These are phyloP conservation scores for Neospora caninum DNA, from an alignment of 169 alveolate species.

Conservation along the genomic window DNA sequence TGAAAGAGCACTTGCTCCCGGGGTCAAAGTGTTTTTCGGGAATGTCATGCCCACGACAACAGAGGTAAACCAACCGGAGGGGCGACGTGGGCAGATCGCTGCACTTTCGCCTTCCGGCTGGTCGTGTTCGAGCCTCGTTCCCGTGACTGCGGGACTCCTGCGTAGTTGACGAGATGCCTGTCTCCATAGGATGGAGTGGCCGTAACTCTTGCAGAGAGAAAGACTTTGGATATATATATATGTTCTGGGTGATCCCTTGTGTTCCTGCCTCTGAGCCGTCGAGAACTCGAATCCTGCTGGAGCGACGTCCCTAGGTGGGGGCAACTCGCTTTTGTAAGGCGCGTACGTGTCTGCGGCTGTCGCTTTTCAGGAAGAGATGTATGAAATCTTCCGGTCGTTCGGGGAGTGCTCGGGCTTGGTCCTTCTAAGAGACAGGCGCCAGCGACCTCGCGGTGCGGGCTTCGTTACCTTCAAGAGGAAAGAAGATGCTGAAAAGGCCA, in stretches of 20 bases:
- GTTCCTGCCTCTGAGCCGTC: too few species aligned
- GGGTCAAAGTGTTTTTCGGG: slow-evolving; percentile 49
- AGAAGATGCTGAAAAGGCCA: slow-evolving; percentile 32
- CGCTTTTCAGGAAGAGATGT: slow-evolving; percentile 26
- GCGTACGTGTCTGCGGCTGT: too few species aligned
- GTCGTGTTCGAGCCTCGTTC: background rate
- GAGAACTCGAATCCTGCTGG: too few species aligned
- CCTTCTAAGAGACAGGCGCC: slow-evolving; percentile 23
- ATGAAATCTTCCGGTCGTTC: background rate
- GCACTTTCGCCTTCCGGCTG: background rate
- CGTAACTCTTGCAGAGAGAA: too few species aligned
- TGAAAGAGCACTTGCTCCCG: background rate
- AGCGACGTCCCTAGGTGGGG: too few species aligned
- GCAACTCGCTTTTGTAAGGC: too few species aligned
- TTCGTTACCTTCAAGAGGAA: slow-evolving; percentile 40
- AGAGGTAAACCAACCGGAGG: slow-evolving; percentile 1
- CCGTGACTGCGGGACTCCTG: too few species aligned
- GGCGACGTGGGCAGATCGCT: background rate
- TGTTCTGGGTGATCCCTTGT: too few species aligned
- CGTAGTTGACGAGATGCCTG: too few species aligned
- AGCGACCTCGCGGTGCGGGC: slow-evolving; percentile 55
- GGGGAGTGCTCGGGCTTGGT: slow-evolving; percentile 53
- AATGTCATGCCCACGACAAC: slow-evolving; percentile 25
- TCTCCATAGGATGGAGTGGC: too few species aligned
- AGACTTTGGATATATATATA: too few species aligned